Percentiles rank a stretch among this genome's conserved stretches.
These are phyloP conservation scores for Populus tremula DNA, from an alignment of 345 rosid species.

Conservation along the genomic window DNA sequence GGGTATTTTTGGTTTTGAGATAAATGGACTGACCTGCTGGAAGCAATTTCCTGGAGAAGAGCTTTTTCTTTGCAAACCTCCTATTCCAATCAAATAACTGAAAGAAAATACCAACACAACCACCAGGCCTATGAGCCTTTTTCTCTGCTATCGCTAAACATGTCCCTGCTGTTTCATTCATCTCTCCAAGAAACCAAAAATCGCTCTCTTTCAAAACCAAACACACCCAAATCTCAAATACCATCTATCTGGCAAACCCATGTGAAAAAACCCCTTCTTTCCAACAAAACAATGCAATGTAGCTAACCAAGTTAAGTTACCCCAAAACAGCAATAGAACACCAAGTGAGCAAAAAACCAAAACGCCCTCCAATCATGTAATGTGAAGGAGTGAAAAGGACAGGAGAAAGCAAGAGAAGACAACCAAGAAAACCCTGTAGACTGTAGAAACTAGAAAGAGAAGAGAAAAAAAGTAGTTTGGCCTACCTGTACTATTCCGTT, in stretches of 20 bases:
- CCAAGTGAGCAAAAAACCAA: background rate
- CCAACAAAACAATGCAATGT: conserved; percentile 25
- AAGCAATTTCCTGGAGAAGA: conserved; percentile 72
- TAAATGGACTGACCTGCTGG: conserved; percentile 50
- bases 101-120: conserved; percentile 88
- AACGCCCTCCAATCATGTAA: conserved; percentile 18
- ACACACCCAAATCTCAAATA: conserved; percentile 7
- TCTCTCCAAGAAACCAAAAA: conserved; percentile 31
- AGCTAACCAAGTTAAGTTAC: background rate
- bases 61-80: conserved; percentile 73
- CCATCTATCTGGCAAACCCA: conserved; percentile 16
- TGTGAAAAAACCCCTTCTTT: conserved; percentile 18
- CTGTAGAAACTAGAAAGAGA: background rate
- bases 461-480: background rate
- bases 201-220: conserved; percentile 1
- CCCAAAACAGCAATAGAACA: background rate
- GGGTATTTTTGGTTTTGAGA: background rate
- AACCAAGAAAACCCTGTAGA: background rate
- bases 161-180: conserved; percentile 52
- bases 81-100: conserved; percentile 92
- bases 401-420: background rate
- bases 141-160: conserved; percentile 69
- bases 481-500: background rate
- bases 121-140: conserved; percentile 58
- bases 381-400: conserved; percentile 26